Percentiles rank a stretch among this genome's conserved stretches.
phyloP scores from a whole-genome alignment of 352 stramenopile genomes.

The Globisporangium ultimum region DNA sequence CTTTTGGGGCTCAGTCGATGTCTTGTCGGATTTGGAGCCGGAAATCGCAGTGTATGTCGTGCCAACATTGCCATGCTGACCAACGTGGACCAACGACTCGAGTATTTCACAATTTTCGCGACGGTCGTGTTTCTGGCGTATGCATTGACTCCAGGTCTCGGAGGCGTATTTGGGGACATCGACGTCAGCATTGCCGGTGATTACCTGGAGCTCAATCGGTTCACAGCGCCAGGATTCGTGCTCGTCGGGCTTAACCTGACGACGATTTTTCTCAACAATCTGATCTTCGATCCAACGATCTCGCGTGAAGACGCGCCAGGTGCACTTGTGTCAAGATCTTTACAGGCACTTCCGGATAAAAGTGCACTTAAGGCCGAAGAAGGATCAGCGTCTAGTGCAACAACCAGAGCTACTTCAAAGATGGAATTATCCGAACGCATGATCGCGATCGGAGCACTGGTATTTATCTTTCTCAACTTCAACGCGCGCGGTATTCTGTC shows the following conservation, averaged over 20 bases:
- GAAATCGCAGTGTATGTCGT: slow-evolving; percentile 69
- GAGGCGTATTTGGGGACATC: slow-evolving; percentile 39
- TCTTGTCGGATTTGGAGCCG: slow-evolving; percentile 61
- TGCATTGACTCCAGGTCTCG: slow-evolving; percentile 60
- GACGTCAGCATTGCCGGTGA: slow-evolving; percentile 31
- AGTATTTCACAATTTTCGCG: slow-evolving; percentile 69
- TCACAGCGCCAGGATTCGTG: slow-evolving; percentile 55
- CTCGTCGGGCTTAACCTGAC: slow-evolving; percentile 45
- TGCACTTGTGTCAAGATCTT: neutral
- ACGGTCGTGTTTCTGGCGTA: slow-evolving; percentile 73
- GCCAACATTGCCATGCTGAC: slow-evolving; percentile 69
- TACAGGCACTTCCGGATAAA: too few relatives aligned
- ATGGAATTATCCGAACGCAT: slow-evolving; percentile 25
- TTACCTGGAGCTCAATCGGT: slow-evolving; percentile 52
- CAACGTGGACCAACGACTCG: slow-evolving; percentile 43
- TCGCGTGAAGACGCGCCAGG: slow-evolving; percentile 34
- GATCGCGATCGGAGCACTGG: slow-evolving; percentile 35
- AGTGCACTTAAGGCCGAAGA: too few relatives aligned
- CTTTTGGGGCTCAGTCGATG: slow-evolving; percentile 57
- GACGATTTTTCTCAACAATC: slow-evolving; percentile 37
- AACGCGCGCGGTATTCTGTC: slow-evolving; percentile 57
- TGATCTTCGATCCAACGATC: slow-evolving; percentile 50
- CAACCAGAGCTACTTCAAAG: too few relatives aligned
- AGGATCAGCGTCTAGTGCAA: neutral
- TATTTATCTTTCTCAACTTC: slow-evolving; percentile 73